Evolutionary conservation across 2,329 filamentous ascomycete genomes (phyloP), one percentile per base, ranked within the genome.

Genomic region (Colletotrichum lupini): DNA sequence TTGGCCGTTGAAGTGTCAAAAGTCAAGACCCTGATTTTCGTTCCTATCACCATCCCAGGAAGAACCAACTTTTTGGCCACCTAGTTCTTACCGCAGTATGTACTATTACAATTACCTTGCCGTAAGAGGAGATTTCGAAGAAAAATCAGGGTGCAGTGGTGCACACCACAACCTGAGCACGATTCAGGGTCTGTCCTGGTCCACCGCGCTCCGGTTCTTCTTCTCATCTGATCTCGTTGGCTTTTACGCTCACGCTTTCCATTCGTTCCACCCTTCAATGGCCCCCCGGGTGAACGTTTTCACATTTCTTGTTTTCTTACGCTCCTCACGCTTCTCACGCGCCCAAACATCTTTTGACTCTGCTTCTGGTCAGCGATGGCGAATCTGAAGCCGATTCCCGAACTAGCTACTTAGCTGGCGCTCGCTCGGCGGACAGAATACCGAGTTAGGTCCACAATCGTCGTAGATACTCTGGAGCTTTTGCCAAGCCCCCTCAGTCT

Each of bases 271-370:
- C 32, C 46, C 56, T 24, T 53, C 53, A 46, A 63, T 42, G 24
- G n/a, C 57, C 28, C 58, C 52, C 70, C 59, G 70, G 66, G 60
- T 65, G 70, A 70, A 73, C 55, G 66, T 64, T 65, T 64, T 69
- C 24, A n/a, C 24, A 53, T 14, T 35, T 66, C 62, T 55, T 56
- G 55, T 37, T 66, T 69, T 32, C 30, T 32, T 9, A 32, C 30
- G 30, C 30, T 30, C 30, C 52, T 24, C 46, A 46, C 26, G 60
- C 37, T 42, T 16, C 14, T 42, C 37, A 42, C 37, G 37, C 37
- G 37, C 52, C 26, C 65, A n/a, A 35, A 57, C 16, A 35, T 32
- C 8, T n/a, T 42, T 60, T 53, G 57, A 11, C 55, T 69, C 32
- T 60, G n/a, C 6, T 37, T n/a, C 22, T 19, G 12, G 16, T 32